A percentile compares a stretch with the other conserved stretches of the same genome.
Conservation (phyloP, 768 basidiomycete genomes). For the Tricholoma sp. region DNA sequence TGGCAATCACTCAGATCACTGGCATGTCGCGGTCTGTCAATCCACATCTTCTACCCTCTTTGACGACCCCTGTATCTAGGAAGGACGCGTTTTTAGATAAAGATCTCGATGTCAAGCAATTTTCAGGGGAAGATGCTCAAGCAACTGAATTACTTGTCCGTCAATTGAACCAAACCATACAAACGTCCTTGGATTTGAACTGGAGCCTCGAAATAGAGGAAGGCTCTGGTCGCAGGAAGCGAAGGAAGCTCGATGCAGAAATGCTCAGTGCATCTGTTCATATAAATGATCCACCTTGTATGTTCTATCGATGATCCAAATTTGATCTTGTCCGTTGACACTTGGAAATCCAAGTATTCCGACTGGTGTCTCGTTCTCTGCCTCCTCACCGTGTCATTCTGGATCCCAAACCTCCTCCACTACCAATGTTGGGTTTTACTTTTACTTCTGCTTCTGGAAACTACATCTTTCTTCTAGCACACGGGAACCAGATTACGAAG, state of each 20-base stretch:
- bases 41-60: conserved; percentile 36
- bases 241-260: conserved; percentile 2
- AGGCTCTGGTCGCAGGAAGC: conserved; percentile 6
- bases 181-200: conserved; percentile 5
- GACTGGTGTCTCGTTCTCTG: conserved; percentile 39
- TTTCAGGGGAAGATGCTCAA: not conserved
- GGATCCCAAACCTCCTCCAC: conserved; percentile 36
- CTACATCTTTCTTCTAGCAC: conserved; percentile 26
- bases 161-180: conserved; percentile 15
- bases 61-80: conserved; percentile 31
- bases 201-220: not conserved
- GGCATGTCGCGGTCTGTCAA: conserved; percentile 39
- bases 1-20: no score
- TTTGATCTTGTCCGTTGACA: conserved; percentile 1
- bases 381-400: conserved; percentile 37
- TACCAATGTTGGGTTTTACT: conserved; percentile 28
- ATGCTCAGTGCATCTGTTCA: not conserved
- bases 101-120: not conserved
- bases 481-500: conserved; percentile 46
- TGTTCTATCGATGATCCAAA: not conserved
- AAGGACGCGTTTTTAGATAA: conserved; percentile 16
- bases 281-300: conserved; percentile 2
- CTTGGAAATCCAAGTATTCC: conserved; percentile 34
- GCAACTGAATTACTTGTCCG: conserved; percentile 6
- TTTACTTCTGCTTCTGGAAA: not conserved